Percentiles rank a stretch among this genome's conserved stretches.
These are phyloP conservation scores for Solanum sejunctum DNA, from an alignment of 257 asterid genomes.

Conservation along the genomic window DNA sequence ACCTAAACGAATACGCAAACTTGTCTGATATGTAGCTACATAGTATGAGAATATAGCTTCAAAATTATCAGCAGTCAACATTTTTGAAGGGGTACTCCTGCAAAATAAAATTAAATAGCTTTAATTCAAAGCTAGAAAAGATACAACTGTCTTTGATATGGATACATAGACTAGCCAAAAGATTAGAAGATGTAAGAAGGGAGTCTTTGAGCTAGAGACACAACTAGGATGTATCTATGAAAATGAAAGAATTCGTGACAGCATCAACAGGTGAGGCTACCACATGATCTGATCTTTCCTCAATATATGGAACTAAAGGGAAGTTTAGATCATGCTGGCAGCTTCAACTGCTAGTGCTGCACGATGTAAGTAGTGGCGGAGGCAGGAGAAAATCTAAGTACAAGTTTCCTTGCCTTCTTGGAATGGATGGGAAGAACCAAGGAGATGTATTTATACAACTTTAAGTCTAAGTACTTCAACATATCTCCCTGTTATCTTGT, in stretches of 20 bases:
- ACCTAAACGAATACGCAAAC: too few relatives aligned
- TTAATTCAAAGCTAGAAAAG: too few relatives aligned
- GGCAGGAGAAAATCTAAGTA: neutral
- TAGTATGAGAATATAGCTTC: too few relatives aligned
- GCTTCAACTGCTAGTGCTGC: constrained; percentile 46
- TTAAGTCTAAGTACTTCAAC: neutral
- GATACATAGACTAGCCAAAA: too few relatives aligned
- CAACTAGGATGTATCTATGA: neutral
- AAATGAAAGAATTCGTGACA: neutral
- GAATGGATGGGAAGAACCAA: neutral
- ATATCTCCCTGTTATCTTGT: neutral
- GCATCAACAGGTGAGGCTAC: constrained; percentile 16
- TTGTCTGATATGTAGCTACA: too few relatives aligned
- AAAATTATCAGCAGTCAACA: too few relatives aligned
- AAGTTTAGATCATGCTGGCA: constrained; percentile 72
- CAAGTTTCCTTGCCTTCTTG: neutral
- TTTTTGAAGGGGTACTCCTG: too few relatives aligned
- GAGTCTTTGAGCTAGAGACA: neutral
- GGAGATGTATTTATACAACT: neutral
- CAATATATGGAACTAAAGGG: neutral
- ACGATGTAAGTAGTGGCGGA: neutral
- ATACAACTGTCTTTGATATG: too few relatives aligned
- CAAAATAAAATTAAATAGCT: too few relatives aligned
- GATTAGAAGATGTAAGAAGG: neutral
- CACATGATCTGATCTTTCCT: constrained; percentile 24